phyloP scores from a whole-genome alignment of 306 rosid genomes.

The Canavalia gladiata region DNA sequence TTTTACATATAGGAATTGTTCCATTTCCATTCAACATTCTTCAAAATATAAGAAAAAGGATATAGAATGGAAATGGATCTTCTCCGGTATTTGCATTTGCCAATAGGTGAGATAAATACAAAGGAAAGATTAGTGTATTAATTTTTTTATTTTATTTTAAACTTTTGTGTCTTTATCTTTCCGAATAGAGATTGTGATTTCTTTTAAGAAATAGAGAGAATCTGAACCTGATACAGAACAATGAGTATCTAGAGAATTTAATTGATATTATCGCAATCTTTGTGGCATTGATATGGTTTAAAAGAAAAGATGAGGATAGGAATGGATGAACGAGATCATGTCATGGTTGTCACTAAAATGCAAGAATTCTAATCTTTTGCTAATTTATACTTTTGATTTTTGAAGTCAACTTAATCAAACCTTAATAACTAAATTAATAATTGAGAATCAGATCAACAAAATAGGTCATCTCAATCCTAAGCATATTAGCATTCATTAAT shows the following conservation, averaged over 20 bases:
- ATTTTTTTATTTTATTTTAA: no score
- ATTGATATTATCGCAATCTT: not conserved
- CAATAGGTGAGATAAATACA: no score
- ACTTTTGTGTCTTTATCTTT: no score
- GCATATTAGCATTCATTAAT: not conserved
- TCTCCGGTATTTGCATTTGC: no score
- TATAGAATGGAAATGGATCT: no score
- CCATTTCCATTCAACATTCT: not conserved
- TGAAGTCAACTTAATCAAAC: not conserved
- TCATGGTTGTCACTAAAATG: constrained; percentile 6
- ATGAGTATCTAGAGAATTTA: not conserved
- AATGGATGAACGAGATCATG: not conserved
- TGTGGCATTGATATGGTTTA: not conserved
- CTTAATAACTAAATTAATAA: not conserved
- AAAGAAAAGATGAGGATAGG: not conserved
- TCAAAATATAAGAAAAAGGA: not conserved
- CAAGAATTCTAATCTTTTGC: not conserved
- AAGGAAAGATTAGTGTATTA: no score
- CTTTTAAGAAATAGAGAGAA: no score
- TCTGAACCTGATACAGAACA: not conserved
- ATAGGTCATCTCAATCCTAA: not conserved
- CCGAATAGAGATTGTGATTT: no score
- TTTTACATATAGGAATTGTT: no score
- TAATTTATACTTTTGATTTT: not conserved
- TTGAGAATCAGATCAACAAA: not conserved